Evolutionary conservation across 164 flowering plant genomes (phyloP).

Genomic region (Tetracentron sinense): DNA sequence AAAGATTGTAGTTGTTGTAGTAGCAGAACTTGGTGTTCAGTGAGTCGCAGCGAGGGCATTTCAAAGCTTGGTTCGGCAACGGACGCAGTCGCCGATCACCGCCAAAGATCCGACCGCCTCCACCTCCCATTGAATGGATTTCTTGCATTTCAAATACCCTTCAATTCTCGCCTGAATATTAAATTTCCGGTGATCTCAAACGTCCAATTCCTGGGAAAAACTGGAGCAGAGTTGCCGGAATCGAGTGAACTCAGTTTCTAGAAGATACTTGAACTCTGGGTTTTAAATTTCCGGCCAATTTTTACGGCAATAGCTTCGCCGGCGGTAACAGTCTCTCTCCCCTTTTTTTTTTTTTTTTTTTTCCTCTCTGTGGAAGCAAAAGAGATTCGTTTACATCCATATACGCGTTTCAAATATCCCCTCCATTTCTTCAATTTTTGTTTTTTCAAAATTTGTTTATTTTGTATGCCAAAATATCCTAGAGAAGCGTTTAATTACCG

Average conservation of each 20-base stretch:
- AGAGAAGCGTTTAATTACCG: no score
- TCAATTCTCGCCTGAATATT: no score
- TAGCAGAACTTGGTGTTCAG: no score
- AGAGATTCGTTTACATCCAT: background rate
- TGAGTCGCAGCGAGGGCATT: no score
- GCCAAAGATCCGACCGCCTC: slow-evolving; percentile 15
- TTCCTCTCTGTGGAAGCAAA: background rate
- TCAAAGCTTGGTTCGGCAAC: slow-evolving; percentile 23
- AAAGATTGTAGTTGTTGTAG: no score
- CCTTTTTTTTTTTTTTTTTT: no score
- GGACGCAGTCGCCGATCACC: slow-evolving; percentile 25
- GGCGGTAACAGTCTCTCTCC: background rate
- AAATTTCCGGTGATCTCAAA: no score
- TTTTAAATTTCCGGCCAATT: background rate
- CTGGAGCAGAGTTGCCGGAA: no score
- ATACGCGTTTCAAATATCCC: slow-evolving; percentile 1
- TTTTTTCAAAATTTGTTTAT: background rate
- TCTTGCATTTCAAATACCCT: slow-evolving; percentile 23
- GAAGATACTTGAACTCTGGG: background rate
- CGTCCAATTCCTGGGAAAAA: background rate
- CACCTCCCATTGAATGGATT: slow-evolving; percentile 8
- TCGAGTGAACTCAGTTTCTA: background rate
- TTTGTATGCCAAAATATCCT: no score
- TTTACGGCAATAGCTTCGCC: background rate
- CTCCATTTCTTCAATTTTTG: background rate